Base-by-base conservation (phyloP, 1,284 basidiomycete genomes). In the Microbotryum silenes-acaulis region DNA sequence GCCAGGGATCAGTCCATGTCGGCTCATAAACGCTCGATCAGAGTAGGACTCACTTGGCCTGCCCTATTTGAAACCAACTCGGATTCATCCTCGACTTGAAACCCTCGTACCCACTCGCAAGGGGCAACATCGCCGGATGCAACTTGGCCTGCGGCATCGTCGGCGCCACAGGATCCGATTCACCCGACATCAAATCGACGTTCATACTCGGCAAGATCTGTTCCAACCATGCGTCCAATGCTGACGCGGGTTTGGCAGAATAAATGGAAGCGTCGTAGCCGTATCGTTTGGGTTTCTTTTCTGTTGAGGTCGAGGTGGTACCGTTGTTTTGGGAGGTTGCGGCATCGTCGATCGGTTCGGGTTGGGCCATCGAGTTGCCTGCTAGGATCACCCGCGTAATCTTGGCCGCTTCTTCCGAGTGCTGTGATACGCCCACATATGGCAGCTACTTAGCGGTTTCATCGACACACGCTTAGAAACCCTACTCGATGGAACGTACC, bases 81-180 rank as follows among this genome's bases (percentile, higher is more conserved):
- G 96, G 96, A 74, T 98, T 99, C 6, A 91, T 93, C 74, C 88
- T 86, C 72, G 85, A 86, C 49, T 79, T 77, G 70, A 97, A 86
- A 4, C 82, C 80, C n/a, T 83, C 78, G 66, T 80, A 78, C 56
- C 82, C 79, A 33, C 83, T 84, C 23, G 78, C 75, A 1, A 81
- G 78, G 23, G 89, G 88, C 65, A 99, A 88, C 83, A 99, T 91
- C 6, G 89, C 87, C 51, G 85, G 83, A 46, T 96, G 96, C 69
- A 98, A 81, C 0, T 90, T 82, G 74, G 97, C 94, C 74, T 99
- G 96, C 1, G 96, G 96, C 59, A 99, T 77, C 31, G 94, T 89
- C 0, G 83, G 81, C 0, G 89, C 89, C 8, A 91, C 83, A 1
- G 94, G 94, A 75, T 99, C 94, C 48, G 81, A 80, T 54, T 85